Conservation (phyloP, 1,284 basidiomycete genomes). For the Sanguinoderma infundibulare region DNA sequence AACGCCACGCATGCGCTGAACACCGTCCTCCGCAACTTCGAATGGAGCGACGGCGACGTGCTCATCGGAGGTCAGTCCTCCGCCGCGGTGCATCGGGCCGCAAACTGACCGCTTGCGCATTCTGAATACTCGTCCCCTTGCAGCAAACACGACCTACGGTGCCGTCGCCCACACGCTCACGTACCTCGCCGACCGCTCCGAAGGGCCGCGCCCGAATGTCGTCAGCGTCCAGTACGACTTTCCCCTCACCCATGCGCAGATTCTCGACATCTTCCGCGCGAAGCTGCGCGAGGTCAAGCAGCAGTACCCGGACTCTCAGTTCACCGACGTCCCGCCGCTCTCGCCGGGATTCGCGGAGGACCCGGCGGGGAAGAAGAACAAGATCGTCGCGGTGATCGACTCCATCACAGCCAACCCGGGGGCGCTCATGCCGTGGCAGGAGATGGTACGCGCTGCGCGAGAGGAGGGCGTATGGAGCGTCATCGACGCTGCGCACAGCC, state of each 20-base stretch:
- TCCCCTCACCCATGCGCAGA: conserved; percentile 65
- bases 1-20: conserved; percentile 74
- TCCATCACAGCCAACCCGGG: conserved; percentile 76
- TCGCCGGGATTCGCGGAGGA: conserved; percentile 15
- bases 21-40: conserved; percentile 67
- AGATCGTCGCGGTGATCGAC: conserved; percentile 79
- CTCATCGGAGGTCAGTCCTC: conserved; percentile 47
- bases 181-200: conserved; percentile 57
- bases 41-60: conserved; percentile 55
- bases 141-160: conserved; percentile 55
- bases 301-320: conserved; percentile 31
- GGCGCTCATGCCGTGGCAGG: conserved; percentile 78
- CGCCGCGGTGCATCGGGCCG: not conserved
- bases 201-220: conserved; percentile 26
- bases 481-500: conserved; percentile 86
- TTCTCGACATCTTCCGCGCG: conserved; percentile 59
- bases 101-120: not conserved
- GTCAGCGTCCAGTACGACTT: conserved; percentile 27
- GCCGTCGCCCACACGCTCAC: conserved; percentile 62
- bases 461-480: conserved; percentile 72
- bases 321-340: conserved; percentile 29
- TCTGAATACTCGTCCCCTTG: not conserved
- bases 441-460: conserved; percentile 71
- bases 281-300: conserved; percentile 42
- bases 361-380: conserved; percentile 37